Evolutionary conservation across 1,139 yeast species (phyloP), one percentile per base, ranked within the genome.

Genomic region (Wickerhamiella pararugosa): DNA sequence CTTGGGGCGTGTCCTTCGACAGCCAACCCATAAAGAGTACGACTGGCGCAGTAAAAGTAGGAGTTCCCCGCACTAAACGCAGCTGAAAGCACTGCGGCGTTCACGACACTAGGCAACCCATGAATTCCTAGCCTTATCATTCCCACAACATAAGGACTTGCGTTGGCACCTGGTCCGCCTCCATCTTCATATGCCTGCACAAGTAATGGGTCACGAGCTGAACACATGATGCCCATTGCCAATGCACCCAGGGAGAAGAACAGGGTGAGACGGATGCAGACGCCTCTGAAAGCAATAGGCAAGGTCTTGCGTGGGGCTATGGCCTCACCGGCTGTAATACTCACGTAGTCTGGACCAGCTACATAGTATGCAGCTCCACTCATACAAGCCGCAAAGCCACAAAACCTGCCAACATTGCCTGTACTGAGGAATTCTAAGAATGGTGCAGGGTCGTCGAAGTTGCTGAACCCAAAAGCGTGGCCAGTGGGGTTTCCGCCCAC

Each of bases 261-360:
- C 21, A 79, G 61, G 0, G 80, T 73, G 53, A 84, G 66, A 52
- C 94, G 69, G 56, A 73, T 71, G 47, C 81, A 75, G 9, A 83
- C 90, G 34, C 81, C 81, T 56, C 75, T 79, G 63, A 75, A 82
- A 3, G 94, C 94, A 38, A 67, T 70, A 21, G 90, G 90, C 59
- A 84, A 64, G n/a, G 75, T 76, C 51, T 73, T 72, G 47, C 93
- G 70, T 21, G 95, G 95, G 53, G 79, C 71, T 29, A 69, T 64
- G 4, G 84, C 78, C 58, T 83, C 94, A 47, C 90, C 90, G 3
- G 93, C 90, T 2, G 65, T 54, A 83, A 81, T 78, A 1, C 86
- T 71, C 49, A 83, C 74, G 54, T 81, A 81, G 58, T 83, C 94
- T 1, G 93, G 90, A 2, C 93, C 93, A 6, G 84, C 86, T 50